These are phyloP conservation scores for Mycena sanguinolenta DNA, from an alignment of 768 basidiomycete genomes.

Conservation along the genomic window DNA sequence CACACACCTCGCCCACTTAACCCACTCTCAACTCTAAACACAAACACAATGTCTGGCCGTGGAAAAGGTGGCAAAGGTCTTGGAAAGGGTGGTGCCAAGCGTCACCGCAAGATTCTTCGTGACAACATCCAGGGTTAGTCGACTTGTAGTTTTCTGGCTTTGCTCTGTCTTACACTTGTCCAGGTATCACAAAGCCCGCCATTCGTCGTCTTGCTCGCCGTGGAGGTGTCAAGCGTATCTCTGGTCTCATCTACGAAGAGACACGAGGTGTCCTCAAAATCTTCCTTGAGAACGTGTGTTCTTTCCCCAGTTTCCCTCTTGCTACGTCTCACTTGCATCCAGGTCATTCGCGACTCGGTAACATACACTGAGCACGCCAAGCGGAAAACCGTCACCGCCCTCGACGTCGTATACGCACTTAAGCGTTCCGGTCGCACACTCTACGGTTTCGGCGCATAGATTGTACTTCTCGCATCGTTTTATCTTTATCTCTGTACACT, in stretches of 20 bases:
- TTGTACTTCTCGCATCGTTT: conserved; percentile 20
- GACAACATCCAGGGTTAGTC: conserved; percentile 74
- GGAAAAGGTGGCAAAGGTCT: conserved; percentile 91
- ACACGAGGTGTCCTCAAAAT: conserved; percentile 93
- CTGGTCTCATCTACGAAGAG: conserved; percentile 90
- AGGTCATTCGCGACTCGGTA: conserved; percentile 90
- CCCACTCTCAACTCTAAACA: conserved; percentile 1
- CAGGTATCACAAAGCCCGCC: conserved; percentile 84
- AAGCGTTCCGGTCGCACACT: conserved; percentile 82
- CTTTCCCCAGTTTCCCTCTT: neutral
- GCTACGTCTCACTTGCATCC: neutral
- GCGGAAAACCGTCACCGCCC: conserved; percentile 86
- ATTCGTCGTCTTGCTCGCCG: conserved; percentile 91
- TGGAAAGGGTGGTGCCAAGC: conserved; percentile 88
- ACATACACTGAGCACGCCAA: conserved; percentile 96
- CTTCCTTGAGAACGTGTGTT: conserved; percentile 82
- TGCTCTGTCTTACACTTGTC: conserved; percentile 12
- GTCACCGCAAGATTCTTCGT: conserved; percentile 88
- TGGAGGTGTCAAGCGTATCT: conserved; percentile 94
- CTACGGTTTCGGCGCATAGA: conserved; percentile 83
- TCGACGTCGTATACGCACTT: conserved; percentile 85
- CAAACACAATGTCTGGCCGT: conserved; percentile 77
- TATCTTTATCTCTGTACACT: conserved; percentile 40
- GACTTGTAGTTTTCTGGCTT: neutral
- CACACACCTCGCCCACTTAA: conserved; percentile 18